These are phyloP conservation scores for Calcarisporium arbuscula DNA, from an alignment of 2,329 filamentous ascomycete species.

Conservation along the genomic window DNA sequence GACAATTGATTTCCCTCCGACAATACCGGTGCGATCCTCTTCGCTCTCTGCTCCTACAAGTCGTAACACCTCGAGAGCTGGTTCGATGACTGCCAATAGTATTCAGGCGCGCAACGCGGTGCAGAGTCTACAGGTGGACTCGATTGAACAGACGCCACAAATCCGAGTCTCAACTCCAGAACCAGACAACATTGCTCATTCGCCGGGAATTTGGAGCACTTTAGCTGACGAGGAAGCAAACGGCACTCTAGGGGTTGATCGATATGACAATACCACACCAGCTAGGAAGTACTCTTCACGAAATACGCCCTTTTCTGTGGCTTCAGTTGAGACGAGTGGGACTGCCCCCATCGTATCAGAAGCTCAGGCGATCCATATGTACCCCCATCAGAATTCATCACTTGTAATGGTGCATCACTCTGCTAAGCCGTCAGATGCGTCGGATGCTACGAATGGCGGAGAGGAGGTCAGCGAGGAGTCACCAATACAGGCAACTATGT, in stretches of 20 bases:
- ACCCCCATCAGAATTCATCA: slow-evolving; percentile 59
- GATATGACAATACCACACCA: slow-evolving; percentile 47
- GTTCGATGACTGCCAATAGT: slow-evolving; percentile 53
- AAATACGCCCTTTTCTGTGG: slow-evolving; percentile 56
- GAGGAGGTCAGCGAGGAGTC: too few species aligned
- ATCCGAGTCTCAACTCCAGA: too few species aligned
- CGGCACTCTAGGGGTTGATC: slow-evolving; percentile 37
- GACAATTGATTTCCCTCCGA: slow-evolving; percentile 55
- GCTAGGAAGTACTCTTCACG: slow-evolving; percentile 47
- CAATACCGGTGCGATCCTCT: slow-evolving; percentile 50
- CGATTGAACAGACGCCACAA: too few species aligned
- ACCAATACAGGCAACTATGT: too few species aligned
- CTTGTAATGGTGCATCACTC: slow-evolving; percentile 54
- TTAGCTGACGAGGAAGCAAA: slow-evolving; percentile 28
- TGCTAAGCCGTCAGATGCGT: slow-evolving; percentile 40
- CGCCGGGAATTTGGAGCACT: slow-evolving; percentile 10
- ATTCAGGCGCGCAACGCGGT: slow-evolving; percentile 46
- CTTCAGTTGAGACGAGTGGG: slow-evolving; percentile 54
- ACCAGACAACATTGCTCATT: too few species aligned
- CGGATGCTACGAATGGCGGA: too few species aligned
- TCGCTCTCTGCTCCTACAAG: slow-evolving; percentile 59
- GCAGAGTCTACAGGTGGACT: slow-evolving; percentile 19
- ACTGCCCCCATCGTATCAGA: slow-evolving; percentile 59
- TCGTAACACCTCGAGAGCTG: slow-evolving; percentile 46
- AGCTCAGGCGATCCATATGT: slow-evolving; percentile 56